A percentile compares a stretch with the other conserved stretches of the same genome.
These are phyloP conservation scores for Moesziomyces antarcticus DNA, from an alignment of 1,284 basidiomycete species.

Conservation along the genomic window DNA sequence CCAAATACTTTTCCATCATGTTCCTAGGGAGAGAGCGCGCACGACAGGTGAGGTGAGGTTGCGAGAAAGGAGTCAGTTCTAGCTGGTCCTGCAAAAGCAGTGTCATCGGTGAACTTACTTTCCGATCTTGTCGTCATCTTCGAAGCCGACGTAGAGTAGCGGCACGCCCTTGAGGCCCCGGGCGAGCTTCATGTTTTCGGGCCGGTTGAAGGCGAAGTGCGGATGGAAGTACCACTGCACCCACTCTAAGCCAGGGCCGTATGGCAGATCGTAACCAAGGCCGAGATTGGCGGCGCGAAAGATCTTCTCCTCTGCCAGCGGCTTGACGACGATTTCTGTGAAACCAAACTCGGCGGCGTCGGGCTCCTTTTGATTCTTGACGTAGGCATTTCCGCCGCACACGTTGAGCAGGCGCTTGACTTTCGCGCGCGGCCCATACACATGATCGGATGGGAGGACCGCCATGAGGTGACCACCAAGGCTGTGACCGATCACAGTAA, in stretches of 20 bases:
- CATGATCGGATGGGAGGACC: constrained; percentile 27
- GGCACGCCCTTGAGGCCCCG: constrained; percentile 28
- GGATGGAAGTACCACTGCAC: constrained; percentile 56
- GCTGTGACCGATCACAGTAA: constrained; percentile 53
- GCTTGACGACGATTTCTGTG: constrained; percentile 47
- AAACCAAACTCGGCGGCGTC: constrained; percentile 51
- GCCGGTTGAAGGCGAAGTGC: constrained; percentile 50
- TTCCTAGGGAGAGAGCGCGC: constrained; percentile 11
- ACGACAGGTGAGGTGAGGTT: background rate
- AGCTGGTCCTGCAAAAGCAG: too few relatives aligned
- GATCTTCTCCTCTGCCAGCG: constrained; percentile 51
- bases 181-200: constrained; percentile 41
- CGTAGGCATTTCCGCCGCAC: constrained; percentile 57
- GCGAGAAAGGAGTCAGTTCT: background rate
- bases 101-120: constrained; percentile 25
- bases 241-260: constrained; percentile 56
- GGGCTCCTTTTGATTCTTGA: constrained; percentile 44
- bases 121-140: constrained; percentile 57
- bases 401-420: constrained; percentile 51
- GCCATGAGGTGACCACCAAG: constrained; percentile 55
- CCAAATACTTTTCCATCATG: constrained; percentile 57
- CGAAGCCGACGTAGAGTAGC: constrained; percentile 52
- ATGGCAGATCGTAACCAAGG: constrained; percentile 56
- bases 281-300: constrained; percentile 51
- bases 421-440: constrained; percentile 45